Conservation (phyloP, 345 rosid species). For the Salix exigua region DNA sequence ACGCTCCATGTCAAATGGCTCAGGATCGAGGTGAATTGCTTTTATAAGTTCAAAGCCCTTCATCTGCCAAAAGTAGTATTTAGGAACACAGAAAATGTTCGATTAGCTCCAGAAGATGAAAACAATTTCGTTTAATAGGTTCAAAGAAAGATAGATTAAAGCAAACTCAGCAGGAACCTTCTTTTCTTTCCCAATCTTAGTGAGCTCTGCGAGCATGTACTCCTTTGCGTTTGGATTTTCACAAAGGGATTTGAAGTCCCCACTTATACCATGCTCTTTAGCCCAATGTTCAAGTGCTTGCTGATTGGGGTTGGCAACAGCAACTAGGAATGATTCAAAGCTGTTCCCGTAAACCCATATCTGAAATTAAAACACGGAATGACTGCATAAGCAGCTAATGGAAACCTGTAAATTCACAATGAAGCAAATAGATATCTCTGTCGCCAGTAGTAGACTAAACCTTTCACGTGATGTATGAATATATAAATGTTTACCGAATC, state of each 20-base stretch:
- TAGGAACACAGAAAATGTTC: background rate
- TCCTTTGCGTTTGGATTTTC: conserved; percentile 62
- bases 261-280: conserved; percentile 49
- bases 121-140: background rate
- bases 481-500: conserved; percentile 52
- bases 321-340: conserved; percentile 83
- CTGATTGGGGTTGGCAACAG: conserved; percentile 81
- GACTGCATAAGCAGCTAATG: background rate
- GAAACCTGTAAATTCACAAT: background rate
- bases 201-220: conserved; percentile 61
- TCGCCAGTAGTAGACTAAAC: background rate
- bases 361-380: conserved; percentile 36
- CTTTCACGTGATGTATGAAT: background rate
- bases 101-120: background rate
- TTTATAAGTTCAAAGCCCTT: conserved; percentile 86
- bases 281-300: conserved; percentile 83
- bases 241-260: conserved; percentile 68
- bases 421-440: background rate
- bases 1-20: conserved; percentile 80
- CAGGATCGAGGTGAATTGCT: conserved; percentile 77
- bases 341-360: conserved; percentile 96
- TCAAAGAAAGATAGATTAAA: background rate
- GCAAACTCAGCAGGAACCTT: conserved; percentile 41
- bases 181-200: conserved; percentile 65
- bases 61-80: conserved; percentile 41